Conservation (phyloP, 108 stramenopile genomes). For the Nitzschia palea region DNA sequence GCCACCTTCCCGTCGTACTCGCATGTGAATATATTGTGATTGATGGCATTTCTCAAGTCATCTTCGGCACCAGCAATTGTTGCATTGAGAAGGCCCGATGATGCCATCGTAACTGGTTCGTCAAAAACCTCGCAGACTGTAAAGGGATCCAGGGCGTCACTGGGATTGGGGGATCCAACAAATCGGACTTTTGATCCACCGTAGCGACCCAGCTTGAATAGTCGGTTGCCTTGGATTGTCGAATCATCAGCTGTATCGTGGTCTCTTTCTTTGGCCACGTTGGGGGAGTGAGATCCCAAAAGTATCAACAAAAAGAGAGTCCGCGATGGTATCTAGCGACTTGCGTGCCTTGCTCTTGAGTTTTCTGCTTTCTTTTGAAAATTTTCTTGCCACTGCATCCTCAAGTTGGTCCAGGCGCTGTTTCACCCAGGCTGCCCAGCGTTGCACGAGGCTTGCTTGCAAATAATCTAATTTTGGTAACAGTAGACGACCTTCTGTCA, state of each 20-base stretch:
- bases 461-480: slow-evolving; percentile 81
- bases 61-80: slow-evolving; percentile 16
- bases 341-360: neutral
- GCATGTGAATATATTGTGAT: slow-evolving; percentile 32
- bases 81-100: neutral
- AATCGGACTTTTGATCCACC: slow-evolving; percentile 55
- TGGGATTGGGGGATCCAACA: slow-evolving; percentile 40
- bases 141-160: slow-evolving; percentile 61
- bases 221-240: neutral
- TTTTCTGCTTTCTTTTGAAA: neutral
- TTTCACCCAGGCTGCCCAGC: slow-evolving; percentile 54
- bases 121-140: slow-evolving; percentile 45
- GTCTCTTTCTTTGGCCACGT: neutral
- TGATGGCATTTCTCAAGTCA: slow-evolving; percentile 35
- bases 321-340: slow-evolving; percentile 6
- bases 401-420: slow-evolving; percentile 41
- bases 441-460: slow-evolving; percentile 77
- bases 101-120: slow-evolving; percentile 8
- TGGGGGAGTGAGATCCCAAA: neutral
- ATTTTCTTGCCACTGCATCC: neutral
- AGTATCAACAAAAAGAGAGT: neutral
- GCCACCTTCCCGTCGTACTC: slow-evolving; percentile 41
- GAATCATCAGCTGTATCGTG: neutral
- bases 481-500: slow-evolving; percentile 64
- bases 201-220: slow-evolving; percentile 56